Base-by-base conservation (phyloP, 208 protist genomes). In the Leishmania arabica region DNA sequence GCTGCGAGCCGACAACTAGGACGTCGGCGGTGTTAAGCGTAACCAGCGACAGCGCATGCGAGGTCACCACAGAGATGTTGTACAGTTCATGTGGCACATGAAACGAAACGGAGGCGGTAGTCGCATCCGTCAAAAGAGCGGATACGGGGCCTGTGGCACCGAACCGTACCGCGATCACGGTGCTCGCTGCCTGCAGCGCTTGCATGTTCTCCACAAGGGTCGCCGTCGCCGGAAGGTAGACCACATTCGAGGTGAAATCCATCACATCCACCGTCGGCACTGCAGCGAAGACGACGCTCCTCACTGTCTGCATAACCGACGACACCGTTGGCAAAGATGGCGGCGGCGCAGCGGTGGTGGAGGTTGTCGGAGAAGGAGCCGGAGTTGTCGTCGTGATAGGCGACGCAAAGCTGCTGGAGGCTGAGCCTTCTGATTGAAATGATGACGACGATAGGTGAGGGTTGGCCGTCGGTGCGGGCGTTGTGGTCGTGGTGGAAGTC, bases 201-300 rank as follows among this genome's bases (percentile, higher is more conserved):
- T 82, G 73, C 21, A 89, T 49, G 65, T 79, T 73, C 31, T 87
- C 75, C 64, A 83, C 62, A 27, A 91, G n/a, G 49, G 80, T 21
- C 19, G 40, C 71, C 31, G 77, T 72, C 21, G 78, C 71, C 3
- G 76, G 19, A 31, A 92, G 73, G 40, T 75, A 77, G 11, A 92
- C 72, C 27, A 71, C 58, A 75, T 88, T 92, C 47, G 82, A 72
- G 17, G 86, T 92, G 51, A 69, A 88, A 47, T 82, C 82, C 76
- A 86, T 76, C 56, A 89, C 82, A 68, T 82, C 76, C 77, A 92
- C 83, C 19, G 70, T 80, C 13, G 79, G 64, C 1, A 80, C 84
- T 0, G 70, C 74, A 58, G 72, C 77, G 34, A 92, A 75, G 37
- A 82, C 75, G 5, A 21, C 56, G 74, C 51, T 69, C 65, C 69